Evolutionary conservation across 106 monocot genomes (phyloP), one percentile per base, ranked within the genome.

Genomic region (Xerophyta viscosa): DNA sequence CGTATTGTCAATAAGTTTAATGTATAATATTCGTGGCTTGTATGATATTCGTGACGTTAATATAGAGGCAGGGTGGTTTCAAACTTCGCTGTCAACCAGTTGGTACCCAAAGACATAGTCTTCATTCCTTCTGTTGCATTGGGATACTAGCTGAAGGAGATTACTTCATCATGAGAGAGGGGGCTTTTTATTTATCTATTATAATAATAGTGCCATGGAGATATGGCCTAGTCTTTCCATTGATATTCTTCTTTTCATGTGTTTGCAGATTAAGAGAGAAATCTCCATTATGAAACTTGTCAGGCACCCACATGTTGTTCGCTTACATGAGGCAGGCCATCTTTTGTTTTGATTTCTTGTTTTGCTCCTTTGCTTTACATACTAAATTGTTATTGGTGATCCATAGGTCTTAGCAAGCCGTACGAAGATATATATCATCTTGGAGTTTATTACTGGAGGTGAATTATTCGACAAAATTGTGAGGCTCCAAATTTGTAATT

Each of bases 401-500:
- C 14, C 74, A 52, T 47, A 91, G 91, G 88, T 89, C n/a, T 62
- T 96, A 62, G 94, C 94, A 24, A 89, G 78, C 52, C 74, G 88
- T 15, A 78, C 78, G 37, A 96, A 88, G 79, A 96, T 96, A 43
- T 96, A 85, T 55, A 96, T 96, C 57, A 82, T 96, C 22, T 58
- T 96, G 29, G 94, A 96, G 56, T 96, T 78, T 64, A 85, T 96
- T 36, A 96, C 94, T 11, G 94, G 85, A 0, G 94, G 94, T 23
- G 88, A 89, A 69, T 66, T 96, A 36, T 96, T 96, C 58, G 94
- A 88, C 68, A 88, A 96, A 65, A 96, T 96, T 66, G 93, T 94
- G 56, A 78, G 87, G 8, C 25, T 8, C 2, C 15, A 29, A 31
- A 11, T 33, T 33, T 24, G 8, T 3, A 13, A 52, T 27, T 30